Evolutionary conservation across 495 filamentous ascomycete species (phyloP).

Genomic region (Chlorociboria aeruginascens): DNA sequence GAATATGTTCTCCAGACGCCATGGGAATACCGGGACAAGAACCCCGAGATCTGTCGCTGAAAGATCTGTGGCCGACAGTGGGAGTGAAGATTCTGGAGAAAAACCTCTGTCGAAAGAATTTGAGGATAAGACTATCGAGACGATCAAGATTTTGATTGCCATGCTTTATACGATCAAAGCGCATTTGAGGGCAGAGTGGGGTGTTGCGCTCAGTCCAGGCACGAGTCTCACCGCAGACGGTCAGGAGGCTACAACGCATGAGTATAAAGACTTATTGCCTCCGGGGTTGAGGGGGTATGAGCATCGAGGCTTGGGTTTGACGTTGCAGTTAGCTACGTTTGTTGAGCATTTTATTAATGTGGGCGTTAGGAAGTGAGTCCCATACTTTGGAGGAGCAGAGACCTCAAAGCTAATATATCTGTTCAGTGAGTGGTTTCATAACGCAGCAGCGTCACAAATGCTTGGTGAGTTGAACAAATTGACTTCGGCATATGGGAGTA

Average conservation of each 20-base stretch:
- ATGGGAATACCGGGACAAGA: too few species aligned
- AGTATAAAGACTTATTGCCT: constrained; percentile 51
- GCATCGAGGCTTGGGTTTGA: constrained; percentile 49
- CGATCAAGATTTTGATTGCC: constrained; percentile 45
- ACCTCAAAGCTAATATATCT: not conserved
- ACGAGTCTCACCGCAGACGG: constrained; percentile 33
- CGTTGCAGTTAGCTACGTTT: constrained; percentile 54
- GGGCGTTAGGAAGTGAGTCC: constrained; percentile 32
- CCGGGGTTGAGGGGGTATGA: constrained; percentile 47
- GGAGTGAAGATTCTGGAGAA: constrained; percentile 16
- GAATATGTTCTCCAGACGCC: too few species aligned
- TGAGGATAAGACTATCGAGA: constrained; percentile 40
- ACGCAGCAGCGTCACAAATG: constrained; percentile 50
- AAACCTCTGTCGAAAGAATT: constrained; percentile 17
- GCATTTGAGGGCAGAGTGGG: constrained; percentile 64
- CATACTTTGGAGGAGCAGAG: not conserved
- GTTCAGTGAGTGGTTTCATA: constrained; percentile 40
- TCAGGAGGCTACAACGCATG: constrained; percentile 36
- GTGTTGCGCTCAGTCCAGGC: constrained; percentile 36
- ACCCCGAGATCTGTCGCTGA: too few species aligned
- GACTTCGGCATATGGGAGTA: constrained; percentile 52
- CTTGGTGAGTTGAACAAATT: constrained; percentile 49
- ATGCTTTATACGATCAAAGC: constrained; percentile 69
- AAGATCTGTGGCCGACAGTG: not conserved
- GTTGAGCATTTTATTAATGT: constrained; percentile 58